A percentile compares a stretch with the other conserved stretches of the same genome.
Evolutionary conservation across 106 monocot genomes (phyloP).

Genomic region (Iris macrosiphon): DNA sequence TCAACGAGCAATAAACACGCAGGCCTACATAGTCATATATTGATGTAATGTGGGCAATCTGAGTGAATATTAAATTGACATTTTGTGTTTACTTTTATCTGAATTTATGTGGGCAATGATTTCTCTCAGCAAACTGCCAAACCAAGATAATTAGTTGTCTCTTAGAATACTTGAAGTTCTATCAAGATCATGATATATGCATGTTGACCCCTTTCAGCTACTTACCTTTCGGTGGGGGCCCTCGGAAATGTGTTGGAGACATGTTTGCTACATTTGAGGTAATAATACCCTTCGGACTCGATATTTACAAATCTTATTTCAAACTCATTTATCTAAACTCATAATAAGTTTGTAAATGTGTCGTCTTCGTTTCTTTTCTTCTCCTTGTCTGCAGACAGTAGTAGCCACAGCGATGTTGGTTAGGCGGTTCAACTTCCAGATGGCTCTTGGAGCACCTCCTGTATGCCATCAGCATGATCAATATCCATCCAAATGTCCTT

Average conservation of each 20-base stretch:
- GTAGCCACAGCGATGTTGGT: conserved; percentile 86
- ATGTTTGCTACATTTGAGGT: conserved; percentile 99
- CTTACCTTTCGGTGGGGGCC: conserved; percentile 96
- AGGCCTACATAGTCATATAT: too few relatives aligned
- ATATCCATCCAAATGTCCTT: too few relatives aligned
- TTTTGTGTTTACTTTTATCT: too few relatives aligned
- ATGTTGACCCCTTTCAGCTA: conserved; percentile 44
- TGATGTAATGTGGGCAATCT: too few relatives aligned
- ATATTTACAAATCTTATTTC: neutral
- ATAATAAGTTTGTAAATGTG: too few relatives aligned
- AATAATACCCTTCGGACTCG: conserved; percentile 7
- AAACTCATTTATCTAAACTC: neutral
- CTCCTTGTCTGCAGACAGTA: conserved; percentile 39
- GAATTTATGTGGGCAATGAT: too few relatives aligned
- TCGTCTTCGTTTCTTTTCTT: neutral
- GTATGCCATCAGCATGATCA: conserved; percentile 30
- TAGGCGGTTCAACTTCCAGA: conserved; percentile 80
- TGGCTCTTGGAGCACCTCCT: conserved; percentile 72
- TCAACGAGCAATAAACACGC: too few relatives aligned
- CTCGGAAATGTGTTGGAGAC: conserved; percentile 93
- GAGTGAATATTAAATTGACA: too few relatives aligned
- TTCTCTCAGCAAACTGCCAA: too few relatives aligned
- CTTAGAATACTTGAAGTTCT: neutral
- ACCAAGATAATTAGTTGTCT: too few relatives aligned
- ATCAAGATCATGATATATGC: neutral